Evolutionary conservation across 2,329 filamentous ascomycete genomes (phyloP).

Genomic region (Calonectria ilicicola): DNA sequence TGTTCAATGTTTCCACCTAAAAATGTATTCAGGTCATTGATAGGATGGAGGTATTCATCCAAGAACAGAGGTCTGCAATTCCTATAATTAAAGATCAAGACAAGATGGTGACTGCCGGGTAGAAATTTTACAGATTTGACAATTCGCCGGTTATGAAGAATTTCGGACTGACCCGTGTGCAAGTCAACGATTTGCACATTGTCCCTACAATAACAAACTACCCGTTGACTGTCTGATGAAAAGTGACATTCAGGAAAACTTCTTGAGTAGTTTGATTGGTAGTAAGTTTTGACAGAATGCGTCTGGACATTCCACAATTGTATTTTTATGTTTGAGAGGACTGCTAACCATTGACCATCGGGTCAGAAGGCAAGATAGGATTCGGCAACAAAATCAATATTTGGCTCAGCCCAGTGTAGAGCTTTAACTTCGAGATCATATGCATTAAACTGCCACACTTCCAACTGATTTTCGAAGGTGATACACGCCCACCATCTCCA

Average conservation of each 20-base stretch:
- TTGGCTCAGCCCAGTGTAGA: not conserved
- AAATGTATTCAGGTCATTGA: no score
- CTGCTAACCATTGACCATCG: not conserved
- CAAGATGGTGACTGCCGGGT: no score
- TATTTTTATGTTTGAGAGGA: fast-evolving
- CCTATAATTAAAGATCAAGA: no score
- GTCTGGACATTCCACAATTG: not conserved
- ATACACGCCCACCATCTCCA: not conserved
- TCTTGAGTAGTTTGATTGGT: no score
- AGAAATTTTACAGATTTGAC: not conserved
- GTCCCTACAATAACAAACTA: not conserved
- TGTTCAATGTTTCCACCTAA: no score
- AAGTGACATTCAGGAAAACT: not conserved
- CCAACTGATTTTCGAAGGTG: not conserved
- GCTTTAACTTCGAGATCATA: not conserved
- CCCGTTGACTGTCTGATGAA: not conserved
- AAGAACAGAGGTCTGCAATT: no score
- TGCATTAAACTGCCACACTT: not conserved
- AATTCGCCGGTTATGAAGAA: no score
- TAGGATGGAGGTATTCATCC: no score
- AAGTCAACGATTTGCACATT: not conserved
- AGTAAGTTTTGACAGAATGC: not conserved
- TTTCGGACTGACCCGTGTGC: not conserved
- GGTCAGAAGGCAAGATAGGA: not conserved
- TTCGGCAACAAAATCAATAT: not conserved